Evolutionary conservation across 495 filamentous ascomycete species (phyloP).

Genomic region (Aspergillus kassunensis): DNA sequence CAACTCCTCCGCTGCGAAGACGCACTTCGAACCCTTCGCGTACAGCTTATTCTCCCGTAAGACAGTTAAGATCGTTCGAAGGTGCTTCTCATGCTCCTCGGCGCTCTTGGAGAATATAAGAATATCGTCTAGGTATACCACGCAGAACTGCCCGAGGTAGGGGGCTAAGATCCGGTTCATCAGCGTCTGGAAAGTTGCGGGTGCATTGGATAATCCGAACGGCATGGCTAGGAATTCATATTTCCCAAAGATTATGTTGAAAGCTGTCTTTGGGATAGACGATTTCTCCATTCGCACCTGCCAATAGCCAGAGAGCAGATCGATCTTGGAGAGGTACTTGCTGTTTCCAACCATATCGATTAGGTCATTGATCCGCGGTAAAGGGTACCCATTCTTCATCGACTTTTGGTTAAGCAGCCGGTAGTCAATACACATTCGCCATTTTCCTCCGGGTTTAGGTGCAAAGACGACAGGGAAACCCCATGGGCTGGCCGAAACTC

Average conservation of each 20-base stretch:
- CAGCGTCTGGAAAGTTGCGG: neutral
- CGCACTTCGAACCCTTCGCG: neutral
- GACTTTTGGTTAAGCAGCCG: no score
- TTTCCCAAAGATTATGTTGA: neutral
- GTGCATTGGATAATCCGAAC: neutral
- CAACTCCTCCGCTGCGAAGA: no score
- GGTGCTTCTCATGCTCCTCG: neutral
- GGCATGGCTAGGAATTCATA: neutral
- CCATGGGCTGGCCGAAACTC: neutral
- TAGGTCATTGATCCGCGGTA: no score
- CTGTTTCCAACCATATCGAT: no score
- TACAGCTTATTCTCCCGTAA: neutral
- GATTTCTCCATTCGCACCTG: no score
- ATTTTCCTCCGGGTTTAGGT: no score
- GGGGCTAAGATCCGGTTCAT: neutral
- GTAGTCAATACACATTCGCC: no score
- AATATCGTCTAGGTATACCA: neutral
- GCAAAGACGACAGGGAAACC: no score
- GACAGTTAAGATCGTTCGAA: neutral
- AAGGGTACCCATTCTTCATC: no score
- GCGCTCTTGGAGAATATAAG: neutral
- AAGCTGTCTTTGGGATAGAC: neutral
- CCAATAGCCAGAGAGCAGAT: no score
- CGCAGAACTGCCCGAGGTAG: neutral
- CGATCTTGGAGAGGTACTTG: no score